A percentile compares a stretch with the other conserved stretches of the same genome.
Conservation (phyloP, 768 basidiomycete species). For the Calocybe gangraenosa region DNA sequence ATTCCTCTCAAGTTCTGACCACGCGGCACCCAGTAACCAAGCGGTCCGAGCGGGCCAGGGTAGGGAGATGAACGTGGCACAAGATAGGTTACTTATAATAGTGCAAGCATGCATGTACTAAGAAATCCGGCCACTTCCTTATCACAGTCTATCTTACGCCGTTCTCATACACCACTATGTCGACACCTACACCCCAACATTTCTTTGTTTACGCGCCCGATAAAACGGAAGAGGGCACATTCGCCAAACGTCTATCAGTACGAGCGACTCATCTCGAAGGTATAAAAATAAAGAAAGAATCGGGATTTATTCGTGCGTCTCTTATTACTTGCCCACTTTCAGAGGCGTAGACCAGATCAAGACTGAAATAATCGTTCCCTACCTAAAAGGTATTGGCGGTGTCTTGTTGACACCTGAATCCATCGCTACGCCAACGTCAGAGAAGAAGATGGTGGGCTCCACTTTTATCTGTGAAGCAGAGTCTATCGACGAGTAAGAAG, state of each 20-base stretch:
- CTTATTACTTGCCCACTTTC: no score
- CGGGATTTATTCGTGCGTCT: constrained; percentile 50
- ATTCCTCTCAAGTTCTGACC: no score
- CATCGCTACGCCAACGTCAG: constrained; percentile 34
- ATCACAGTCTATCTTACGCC: not conserved
- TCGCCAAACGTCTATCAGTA: constrained; percentile 53
- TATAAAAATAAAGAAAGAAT: constrained; percentile 35
- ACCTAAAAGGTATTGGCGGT: constrained; percentile 49
- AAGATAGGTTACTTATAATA: no score
- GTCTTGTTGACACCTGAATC: constrained; percentile 58
- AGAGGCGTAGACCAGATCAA: no score
- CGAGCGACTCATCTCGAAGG: constrained; percentile 46
- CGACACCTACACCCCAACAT: constrained; percentile 15
- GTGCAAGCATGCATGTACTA: no score
- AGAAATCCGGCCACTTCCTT: not conserved
- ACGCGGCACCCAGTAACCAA: no score
- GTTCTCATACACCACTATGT: not conserved
- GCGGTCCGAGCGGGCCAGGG: no score
- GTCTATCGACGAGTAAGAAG: constrained; percentile 40
- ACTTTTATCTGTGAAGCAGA: constrained; percentile 51
- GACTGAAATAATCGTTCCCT: no score
- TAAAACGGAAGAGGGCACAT: constrained; percentile 52
- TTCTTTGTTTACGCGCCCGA: constrained; percentile 70
- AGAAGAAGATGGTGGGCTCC: constrained; percentile 61
- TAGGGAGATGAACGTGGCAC: no score